Conservation (phyloP, 1,284 basidiomycete genomes). For the Ceratobasidium theobromae region DNA sequence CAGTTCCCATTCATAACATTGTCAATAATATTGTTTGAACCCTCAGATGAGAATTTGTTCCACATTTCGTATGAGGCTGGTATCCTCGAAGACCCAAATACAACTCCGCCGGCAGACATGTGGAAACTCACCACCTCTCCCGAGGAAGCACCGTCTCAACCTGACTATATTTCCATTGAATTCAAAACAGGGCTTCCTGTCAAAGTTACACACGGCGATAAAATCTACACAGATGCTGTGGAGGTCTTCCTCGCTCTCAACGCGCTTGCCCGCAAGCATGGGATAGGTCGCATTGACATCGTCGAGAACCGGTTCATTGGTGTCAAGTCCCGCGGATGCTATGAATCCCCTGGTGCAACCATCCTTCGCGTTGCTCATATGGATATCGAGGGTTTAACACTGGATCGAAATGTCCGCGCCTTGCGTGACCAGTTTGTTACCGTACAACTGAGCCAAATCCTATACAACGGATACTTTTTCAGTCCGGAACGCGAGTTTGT, state of each 20-base stretch:
- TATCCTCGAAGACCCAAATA: slow-evolving; percentile 96
- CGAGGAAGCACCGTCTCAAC: slow-evolving; percentile 76
- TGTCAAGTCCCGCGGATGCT: slow-evolving; percentile 98
- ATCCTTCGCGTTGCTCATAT: slow-evolving; percentile 95
- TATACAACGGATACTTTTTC: slow-evolving; percentile 98
- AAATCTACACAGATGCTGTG: slow-evolving; percentile 80
- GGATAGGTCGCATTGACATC: slow-evolving; percentile 95
- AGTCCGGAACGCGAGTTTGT: slow-evolving; percentile 97
- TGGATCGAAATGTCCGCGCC: slow-evolving; percentile 95
- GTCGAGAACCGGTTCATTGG: slow-evolving; percentile 99
- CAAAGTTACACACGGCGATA: slow-evolving; percentile 62
- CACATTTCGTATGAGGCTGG: slow-evolving; percentile 99
- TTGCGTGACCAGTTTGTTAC: slow-evolving; percentile 96
- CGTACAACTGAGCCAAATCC: slow-evolving; percentile 82
- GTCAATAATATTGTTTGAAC: neutral
- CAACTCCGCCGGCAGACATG: slow-evolving; percentile 96
- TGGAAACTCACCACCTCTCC: slow-evolving; percentile 95
- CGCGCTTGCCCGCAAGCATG: slow-evolving; percentile 90
- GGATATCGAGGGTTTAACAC: slow-evolving; percentile 94
- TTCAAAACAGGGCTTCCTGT: slow-evolving; percentile 86
- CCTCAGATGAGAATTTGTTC: slow-evolving; percentile 91
- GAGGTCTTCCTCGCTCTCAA: slow-evolving; percentile 95
- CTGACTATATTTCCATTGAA: slow-evolving; percentile 82
- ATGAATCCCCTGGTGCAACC: slow-evolving; percentile 95
- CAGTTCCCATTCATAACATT: neutral